A percentile compares a stretch with the other conserved stretches of the same genome.
Conservation (phyloP, 495 filamentous ascomycete species). For the Aspergillus asperescens region DNA sequence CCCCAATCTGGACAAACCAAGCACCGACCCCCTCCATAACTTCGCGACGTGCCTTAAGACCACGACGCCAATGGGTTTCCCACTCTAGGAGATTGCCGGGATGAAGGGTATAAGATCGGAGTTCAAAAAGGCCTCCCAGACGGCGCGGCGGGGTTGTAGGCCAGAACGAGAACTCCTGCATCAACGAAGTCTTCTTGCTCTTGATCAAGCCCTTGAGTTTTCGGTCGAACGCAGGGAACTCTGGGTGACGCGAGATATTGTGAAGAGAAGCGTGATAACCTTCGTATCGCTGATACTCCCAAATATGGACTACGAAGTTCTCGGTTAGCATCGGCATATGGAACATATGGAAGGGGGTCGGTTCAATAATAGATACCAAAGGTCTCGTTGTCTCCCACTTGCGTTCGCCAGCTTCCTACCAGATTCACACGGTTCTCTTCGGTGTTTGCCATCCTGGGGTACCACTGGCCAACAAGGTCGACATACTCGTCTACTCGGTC, state of each 20-base stretch:
- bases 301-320: conserved; percentile 71
- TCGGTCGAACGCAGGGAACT: conserved; percentile 73
- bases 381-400: conserved; percentile 95
- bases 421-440: conserved; percentile 89
- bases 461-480: conserved; percentile 85
- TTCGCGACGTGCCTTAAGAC: conserved; percentile 80
- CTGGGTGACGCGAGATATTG: conserved; percentile 70
- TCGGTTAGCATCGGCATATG: conserved; percentile 3
- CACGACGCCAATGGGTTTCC: conserved; percentile 97
- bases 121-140: conserved; percentile 90
- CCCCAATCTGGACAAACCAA: conserved; percentile 98
- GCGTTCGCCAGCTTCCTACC: conserved; percentile 96
- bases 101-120: conserved; percentile 93
- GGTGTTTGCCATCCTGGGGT: conserved; percentile 74
- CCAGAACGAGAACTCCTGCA: conserved; percentile 99
- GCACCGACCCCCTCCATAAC: conserved; percentile 99
- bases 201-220: conserved; percentile 77
- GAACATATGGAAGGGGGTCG: background rate
- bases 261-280: conserved; percentile 92
- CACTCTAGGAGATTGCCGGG: conserved; percentile 94
- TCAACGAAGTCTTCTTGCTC: conserved; percentile 80
- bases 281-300: conserved; percentile 97
- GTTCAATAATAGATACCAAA: conserved; percentile 60
- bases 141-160: conserved; percentile 86
- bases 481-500: conserved; percentile 95